Evolutionary conservation across 345 rosid genomes (phyloP).

Genomic region (Aquilaria malaccensis): DNA sequence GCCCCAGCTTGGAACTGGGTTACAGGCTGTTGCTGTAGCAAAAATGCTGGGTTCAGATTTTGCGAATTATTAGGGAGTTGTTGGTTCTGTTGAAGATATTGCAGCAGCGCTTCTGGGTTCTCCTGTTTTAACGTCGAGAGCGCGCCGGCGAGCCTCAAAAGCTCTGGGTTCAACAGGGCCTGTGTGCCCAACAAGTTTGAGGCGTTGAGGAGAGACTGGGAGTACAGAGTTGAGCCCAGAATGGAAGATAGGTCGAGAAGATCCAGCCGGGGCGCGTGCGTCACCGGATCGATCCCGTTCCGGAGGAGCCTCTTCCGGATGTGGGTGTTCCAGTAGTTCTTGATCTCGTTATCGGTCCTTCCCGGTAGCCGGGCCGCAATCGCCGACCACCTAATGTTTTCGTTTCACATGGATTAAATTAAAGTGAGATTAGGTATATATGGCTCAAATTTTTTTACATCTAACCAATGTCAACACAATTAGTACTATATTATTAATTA

Average conservation of each 20-base stretch:
- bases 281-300: constrained; percentile 90
- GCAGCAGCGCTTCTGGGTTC: constrained; percentile 30
- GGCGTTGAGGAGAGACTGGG: constrained; percentile 31
- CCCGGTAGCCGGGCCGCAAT: constrained; percentile 98
- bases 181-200: constrained; percentile 42
- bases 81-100: constrained; percentile 36
- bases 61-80: constrained; percentile 14
- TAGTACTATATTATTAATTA: too few species aligned
- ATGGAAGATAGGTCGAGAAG: constrained; percentile 68
- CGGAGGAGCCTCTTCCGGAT: constrained; percentile 76
- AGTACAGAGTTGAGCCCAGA: constrained; percentile 38
- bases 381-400: constrained; percentile 80
- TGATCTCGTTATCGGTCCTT: constrained; percentile 92
- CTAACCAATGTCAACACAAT: too few species aligned
- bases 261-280: constrained; percentile 82
- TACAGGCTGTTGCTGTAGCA: too few species aligned
- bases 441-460: too few species aligned
- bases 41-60: constrained; percentile 13
- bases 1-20: too few species aligned
- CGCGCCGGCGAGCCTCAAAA: constrained; percentile 32
- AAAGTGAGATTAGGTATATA: background rate
- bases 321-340: constrained; percentile 95
- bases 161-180: constrained; percentile 26
- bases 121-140: constrained; percentile 42
- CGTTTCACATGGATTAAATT: background rate